Evolutionary conservation across 805 yeast genomes (phyloP).

Genomic region (Schwanniomyces occidentalis): DNA sequence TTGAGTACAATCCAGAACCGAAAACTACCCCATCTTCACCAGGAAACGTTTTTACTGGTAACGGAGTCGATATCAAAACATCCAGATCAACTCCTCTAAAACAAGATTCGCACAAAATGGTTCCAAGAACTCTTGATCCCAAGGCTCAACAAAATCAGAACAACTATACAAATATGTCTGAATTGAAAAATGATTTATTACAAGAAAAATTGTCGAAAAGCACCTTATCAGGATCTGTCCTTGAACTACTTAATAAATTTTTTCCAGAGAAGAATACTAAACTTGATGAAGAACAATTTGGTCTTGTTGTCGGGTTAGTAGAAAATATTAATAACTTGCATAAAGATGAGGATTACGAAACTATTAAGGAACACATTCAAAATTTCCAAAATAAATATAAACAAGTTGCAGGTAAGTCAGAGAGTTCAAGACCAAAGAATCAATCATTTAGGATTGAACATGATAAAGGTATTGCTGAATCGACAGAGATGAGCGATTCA

Average conservation of each 20-base stretch:
- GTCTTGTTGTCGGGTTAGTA: slow-evolving; percentile 5
- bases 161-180: neutral
- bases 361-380: slow-evolving; percentile 1
- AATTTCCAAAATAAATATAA: slow-evolving; percentile 3
- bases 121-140: slow-evolving; percentile 12
- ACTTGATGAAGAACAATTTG: slow-evolving; percentile 3
- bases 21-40: neutral
- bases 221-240: slow-evolving; percentile 1
- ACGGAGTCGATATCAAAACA: slow-evolving; percentile 1
- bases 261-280: slow-evolving; percentile 8
- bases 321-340: slow-evolving; percentile 5
- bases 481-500: slow-evolving; percentile 9
- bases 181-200: slow-evolving; percentile 9
- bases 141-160: slow-evolving; percentile 2
- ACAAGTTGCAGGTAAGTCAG: neutral
- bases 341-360: neutral
- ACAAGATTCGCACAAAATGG: neutral
- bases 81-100: neutral
- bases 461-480: slow-evolving; percentile 6
- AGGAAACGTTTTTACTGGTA: neutral
- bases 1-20: slow-evolving; percentile 11
- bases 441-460: slow-evolving; percentile 17
- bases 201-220: slow-evolving; percentile 7
- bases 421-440: slow-evolving; percentile 13
- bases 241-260: slow-evolving; percentile 9